Evolutionary conservation across 2,329 filamentous ascomycete species (phyloP), one percentile per base, ranked within the genome.

Genomic region (Penicillium brasilianum): DNA sequence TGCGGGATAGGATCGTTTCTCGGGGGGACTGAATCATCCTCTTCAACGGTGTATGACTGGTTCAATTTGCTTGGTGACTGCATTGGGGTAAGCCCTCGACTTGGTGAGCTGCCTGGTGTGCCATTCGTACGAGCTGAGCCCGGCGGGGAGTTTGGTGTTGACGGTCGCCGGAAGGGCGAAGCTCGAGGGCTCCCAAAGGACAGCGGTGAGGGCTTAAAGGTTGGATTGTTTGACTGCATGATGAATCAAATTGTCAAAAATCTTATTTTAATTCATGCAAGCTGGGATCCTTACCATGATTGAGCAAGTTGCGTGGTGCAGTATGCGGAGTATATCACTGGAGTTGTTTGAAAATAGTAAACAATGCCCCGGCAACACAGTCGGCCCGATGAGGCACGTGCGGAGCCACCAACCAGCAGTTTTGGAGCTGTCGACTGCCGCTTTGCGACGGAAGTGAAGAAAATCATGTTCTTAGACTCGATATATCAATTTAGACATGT

Each of bases 161-260:
- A 90, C 9, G 85, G 85, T 65, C 88, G 84, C 69, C 88, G 85
- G 59, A 91, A 89, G 2, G 90, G 88, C 10, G 90, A 91, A 25
- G 85, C 83, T 74, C 90, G 87, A 68, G 87, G 85, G 50, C 90
- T 89, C 66, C 88, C 88, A 77, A 90, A 91, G 62, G 88, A 88
- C 62, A 91, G 79, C 57, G 88, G 88, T 25, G 89, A 91, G 14
- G 88, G 88, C 75, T 90, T 91, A 77, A 89, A 91, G 59, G 85
- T 80, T 80, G 82, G 75, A 81, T 84, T 74, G 81, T 83, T 87
- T 56, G 74, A 73, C 74, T 77, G 64, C 10, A 63, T 68, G 11
- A 59, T 41, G 10, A 13, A 16, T 39, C 11, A 46, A 13, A 5
- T 22, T 30, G 9, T 41, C 20, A 30, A 5, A 5, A 25, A 10